Evolutionary conservation across 208 protist genomes (phyloP).

Genomic region (Naegleria lovaniensis): DNA sequence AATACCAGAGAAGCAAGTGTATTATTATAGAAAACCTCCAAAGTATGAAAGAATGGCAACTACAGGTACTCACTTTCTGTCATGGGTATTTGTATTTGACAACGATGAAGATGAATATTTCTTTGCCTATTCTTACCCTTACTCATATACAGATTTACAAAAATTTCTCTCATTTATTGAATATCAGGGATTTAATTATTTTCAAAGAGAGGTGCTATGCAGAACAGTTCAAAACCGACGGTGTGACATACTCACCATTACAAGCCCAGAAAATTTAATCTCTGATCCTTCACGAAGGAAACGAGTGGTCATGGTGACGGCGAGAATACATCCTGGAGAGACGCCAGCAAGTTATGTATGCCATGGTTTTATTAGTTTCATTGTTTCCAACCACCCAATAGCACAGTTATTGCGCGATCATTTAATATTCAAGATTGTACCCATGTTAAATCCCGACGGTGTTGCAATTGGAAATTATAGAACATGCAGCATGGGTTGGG

Average conservation of each 20-base stretch:
- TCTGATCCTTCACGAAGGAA: constrained; percentile 27
- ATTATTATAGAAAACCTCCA: constrained; percentile 35
- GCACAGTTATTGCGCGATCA: constrained; percentile 38
- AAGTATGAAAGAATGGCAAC: constrained; percentile 35
- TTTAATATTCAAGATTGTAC: constrained; percentile 56
- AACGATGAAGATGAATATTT: constrained; percentile 44
- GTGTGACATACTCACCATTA: not conserved
- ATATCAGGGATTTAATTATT: constrained; percentile 34
- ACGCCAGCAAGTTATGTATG: constrained; percentile 44
- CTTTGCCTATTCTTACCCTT: constrained; percentile 51
- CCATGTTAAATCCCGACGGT: constrained; percentile 59
- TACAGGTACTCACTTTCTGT: constrained; percentile 23
- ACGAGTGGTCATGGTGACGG: constrained; percentile 40
- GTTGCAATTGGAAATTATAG: constrained; percentile 53
- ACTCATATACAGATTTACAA: constrained; percentile 45
- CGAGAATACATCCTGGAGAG: constrained; percentile 55
- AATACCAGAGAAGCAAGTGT: constrained; percentile 34
- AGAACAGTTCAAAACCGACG: constrained; percentile 34
- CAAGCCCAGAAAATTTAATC: not conserved
- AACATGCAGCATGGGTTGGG: constrained; percentile 38
- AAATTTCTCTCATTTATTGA: constrained; percentile 36
- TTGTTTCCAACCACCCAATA: constrained; percentile 24
- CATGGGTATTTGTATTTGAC: constrained; percentile 47
- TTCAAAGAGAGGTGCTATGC: constrained; percentile 39
- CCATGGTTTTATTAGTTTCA: constrained; percentile 46